Percentiles rank a stretch among this genome's conserved stretches.
phyloP scores from a whole-genome alignment of 768 basidiomycete species.

The Serendipita sp. region DNA sequence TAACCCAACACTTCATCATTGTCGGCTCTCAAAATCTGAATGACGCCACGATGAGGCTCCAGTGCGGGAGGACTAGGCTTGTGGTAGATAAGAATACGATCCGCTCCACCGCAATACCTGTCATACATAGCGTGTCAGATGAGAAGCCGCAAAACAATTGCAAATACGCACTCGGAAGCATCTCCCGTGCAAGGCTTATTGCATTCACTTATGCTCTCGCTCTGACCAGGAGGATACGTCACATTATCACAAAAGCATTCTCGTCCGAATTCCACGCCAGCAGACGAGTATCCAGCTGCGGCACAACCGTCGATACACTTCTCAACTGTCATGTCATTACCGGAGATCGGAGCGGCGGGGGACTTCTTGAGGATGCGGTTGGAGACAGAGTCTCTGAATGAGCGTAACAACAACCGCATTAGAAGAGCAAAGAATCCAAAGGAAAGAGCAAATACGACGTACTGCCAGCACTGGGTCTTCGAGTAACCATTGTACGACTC shows the following conservation, averaged over 20 bases:
- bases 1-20: too few species aligned
- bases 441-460: background rate
- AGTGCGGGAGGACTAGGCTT: too few species aligned
- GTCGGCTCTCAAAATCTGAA: too few species aligned
- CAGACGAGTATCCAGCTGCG: background rate
- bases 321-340: background rate
- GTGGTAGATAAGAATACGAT: too few species aligned
- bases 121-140: too few species aligned
- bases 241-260: background rate
- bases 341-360: too few species aligned
- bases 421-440: too few species aligned
- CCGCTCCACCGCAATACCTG: too few species aligned
- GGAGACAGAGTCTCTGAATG: too few species aligned
- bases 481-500: background rate
- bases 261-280: background rate
- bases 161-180: background rate
- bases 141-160: too few species aligned
- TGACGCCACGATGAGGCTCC: too few species aligned
- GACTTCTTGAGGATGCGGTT: background rate
- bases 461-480: background rate
- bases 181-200: background rate
- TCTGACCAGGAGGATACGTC: background rate
- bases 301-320: background rate
- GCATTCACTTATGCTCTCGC: background rate
- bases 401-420: too few species aligned